Base-by-base conservation (phyloP, 371 early-diverging fungal genomes). In the Entomophthora muscae region DNA sequence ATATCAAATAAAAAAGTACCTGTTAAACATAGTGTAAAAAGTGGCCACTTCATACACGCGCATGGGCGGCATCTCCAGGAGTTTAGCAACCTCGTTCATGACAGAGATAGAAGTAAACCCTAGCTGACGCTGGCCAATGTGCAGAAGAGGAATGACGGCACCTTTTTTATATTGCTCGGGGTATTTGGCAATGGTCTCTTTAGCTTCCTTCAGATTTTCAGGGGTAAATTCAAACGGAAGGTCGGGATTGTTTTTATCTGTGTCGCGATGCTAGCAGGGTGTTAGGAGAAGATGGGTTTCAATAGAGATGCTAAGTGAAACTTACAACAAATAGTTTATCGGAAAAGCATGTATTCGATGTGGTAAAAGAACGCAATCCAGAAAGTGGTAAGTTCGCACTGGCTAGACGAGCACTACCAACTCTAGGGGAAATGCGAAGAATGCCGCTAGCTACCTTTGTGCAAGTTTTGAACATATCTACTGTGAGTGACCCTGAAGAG, bases 21-120 rank as follows among this genome's bases (percentile, higher is more conserved):
- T 82, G 82, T 96, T 95, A 79, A 86, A 98, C 98, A 98, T 97
- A 67, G 98, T 97, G 73, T 97, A 97, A 76, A 97, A 97, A 32
- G 96, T 95, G 29, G 98, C 98, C n/a, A 98, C 98, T 75, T 98
- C 97, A 74, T 96, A 96, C 54, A 98, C 97, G 66, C 98, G 87
- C 95, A 98, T 95, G 30, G 97, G 97, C 51, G 95, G 93, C 3
- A 96, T 86, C 69, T 96, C 94, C 33, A 94, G 76, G 64, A 93
- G 69, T 73, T 88, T 82, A 57, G 98, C 96, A 63, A 98, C 91
- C 67, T 91, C 82, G 74, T 98, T 94, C 98, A 98, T 98, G 52
- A 91, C 95, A 31, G 90, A 84, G 65, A 98, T 78, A 66, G 85
- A 83, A 10, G 93, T 93, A 78, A 82, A 98, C 54, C 92, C 91